Evolutionary conservation across 2,329 filamentous ascomycete species (phyloP).

Genomic region (Pseudopyricularia cyperi): DNA sequence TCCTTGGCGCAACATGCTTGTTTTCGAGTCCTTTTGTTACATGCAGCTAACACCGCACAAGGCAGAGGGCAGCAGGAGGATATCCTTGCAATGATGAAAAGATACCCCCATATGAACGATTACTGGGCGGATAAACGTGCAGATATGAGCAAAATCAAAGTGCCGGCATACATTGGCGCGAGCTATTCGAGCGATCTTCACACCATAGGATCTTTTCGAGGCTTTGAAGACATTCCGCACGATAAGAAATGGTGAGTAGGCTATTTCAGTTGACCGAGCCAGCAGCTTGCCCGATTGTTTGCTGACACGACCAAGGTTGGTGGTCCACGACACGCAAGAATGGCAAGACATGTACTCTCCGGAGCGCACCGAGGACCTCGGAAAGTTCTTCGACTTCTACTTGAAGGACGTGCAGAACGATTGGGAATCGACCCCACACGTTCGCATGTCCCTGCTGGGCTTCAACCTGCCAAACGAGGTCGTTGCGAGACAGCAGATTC

Average conservation of each 20-base stretch:
- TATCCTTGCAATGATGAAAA: not conserved
- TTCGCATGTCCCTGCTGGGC: not conserved
- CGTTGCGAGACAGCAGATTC: not conserved
- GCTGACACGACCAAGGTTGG: conserved; percentile 4
- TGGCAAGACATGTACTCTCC: conserved; percentile 15
- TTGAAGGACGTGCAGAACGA: conserved; percentile 7
- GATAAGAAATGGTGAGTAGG: conserved; percentile 5
- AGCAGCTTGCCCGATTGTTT: not conserved
- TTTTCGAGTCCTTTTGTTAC: too few species aligned
- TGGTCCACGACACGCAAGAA: conserved; percentile 13
- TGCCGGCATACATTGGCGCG: conserved; percentile 12
- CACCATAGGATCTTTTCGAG: conserved; percentile 10
- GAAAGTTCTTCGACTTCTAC: conserved; percentile 10
- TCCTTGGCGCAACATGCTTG: too few species aligned
- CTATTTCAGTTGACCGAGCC: too few species aligned
- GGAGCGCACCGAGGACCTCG: conserved; percentile 10
- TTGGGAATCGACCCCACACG: conserved; percentile 9
- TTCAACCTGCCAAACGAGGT: not conserved
- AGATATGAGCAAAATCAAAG: conserved; percentile 7
- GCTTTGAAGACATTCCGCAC: conserved; percentile 7
- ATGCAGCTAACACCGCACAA: not conserved
- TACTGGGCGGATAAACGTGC: conserved; percentile 8
- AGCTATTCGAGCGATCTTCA: conserved; percentile 13
- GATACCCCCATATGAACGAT: not conserved
- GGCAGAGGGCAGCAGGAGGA: not conserved